Evolutionary conservation across 2,329 filamentous ascomycete species (phyloP), one percentile per base, ranked within the genome.

Genomic region (Diaporthe ampelina): DNA sequence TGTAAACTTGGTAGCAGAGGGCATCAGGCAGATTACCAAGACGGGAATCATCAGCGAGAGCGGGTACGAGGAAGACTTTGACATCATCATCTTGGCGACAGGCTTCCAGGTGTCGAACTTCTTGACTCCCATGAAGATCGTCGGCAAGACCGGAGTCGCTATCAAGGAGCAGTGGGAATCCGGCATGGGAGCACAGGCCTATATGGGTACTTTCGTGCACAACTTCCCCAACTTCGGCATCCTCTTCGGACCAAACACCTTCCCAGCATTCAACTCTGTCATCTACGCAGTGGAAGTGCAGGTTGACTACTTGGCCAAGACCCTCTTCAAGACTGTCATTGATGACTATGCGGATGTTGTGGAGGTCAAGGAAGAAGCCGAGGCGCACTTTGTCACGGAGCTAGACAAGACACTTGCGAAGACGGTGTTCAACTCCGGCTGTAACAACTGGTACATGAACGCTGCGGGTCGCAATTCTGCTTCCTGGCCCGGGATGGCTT

Each of bases 391-490:
- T 45, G 79, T 79, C 2, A 80, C 81, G 13, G 68, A 73, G 3
- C 77, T 86, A 0, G 80, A 86, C 24, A 45, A 69, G 17, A 73
- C 80, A 21, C 77, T 85, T 0, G 59, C 76, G 13, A 78, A 80
- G 50, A 81, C 80, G 0, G 84, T 85, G 4, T 85, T 84, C 67
- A 74, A 79, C 17, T 81, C 78, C 0, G 82, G 79, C 37, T 86
- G 84, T 70, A 82, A 80, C 24, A 85, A 85, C 75, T 86, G 83
- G 84, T 85, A 86, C 73, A 84, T 86, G 56, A 80, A 81, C 73
- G 76, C 79, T 8, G 77, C 78, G 29, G 84, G 84, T 0, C 79
- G 82, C 4, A 85, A 85, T 68, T 76, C 81, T 0, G 82, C 82
- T 0, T 81, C 79, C 0, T 84, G 81, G 81, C 82, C 82, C 0